Evolutionary conservation across 2,329 filamentous ascomycete genomes (phyloP).

Genomic region (Fusarium buxicola): DNA sequence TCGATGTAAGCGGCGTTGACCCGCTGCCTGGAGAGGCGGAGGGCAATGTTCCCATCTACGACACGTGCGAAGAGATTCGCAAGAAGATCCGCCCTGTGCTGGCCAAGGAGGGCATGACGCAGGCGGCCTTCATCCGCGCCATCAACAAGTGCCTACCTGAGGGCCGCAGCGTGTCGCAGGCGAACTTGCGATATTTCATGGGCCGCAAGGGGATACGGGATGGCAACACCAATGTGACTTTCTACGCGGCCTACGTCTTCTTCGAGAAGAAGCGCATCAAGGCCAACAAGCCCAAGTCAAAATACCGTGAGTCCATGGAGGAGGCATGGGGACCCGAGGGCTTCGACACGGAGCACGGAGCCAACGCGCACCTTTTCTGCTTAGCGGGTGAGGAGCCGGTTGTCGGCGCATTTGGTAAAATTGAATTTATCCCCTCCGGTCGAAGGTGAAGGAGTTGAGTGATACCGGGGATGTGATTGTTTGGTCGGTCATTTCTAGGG

Average conservation of each 20-base stretch:
- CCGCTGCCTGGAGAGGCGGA: constrained; percentile 60
- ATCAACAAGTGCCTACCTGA: constrained; percentile 57
- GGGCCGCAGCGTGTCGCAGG: constrained; percentile 54
- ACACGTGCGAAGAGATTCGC: constrained; percentile 68
- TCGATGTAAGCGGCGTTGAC: constrained; percentile 56
- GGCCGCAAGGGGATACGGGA: constrained; percentile 59
- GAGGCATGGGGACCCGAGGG: constrained; percentile 43
- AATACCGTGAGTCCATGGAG: constrained; percentile 65
- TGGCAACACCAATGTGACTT: constrained; percentile 62
- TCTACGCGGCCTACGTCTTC: constrained; percentile 67
- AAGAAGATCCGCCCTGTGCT: constrained; percentile 66
- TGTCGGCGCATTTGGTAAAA: constrained; percentile 39
- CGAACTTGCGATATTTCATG: constrained; percentile 62
- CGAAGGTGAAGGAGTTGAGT: too few relatives aligned
- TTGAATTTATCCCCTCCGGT: constrained; percentile 17
- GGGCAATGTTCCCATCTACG: constrained; percentile 61
- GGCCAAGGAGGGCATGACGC: constrained; percentile 56
- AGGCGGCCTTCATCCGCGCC: constrained; percentile 63
- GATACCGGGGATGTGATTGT: background rate
- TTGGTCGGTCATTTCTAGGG: background rate
- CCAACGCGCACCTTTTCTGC: constrained; percentile 18
- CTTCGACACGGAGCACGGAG: constrained; percentile 39
- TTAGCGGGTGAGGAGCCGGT: constrained; percentile 13
- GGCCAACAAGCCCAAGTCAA: constrained; percentile 63
- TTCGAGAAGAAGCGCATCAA: constrained; percentile 69